A percentile compares a stretch with the other conserved stretches of the same genome.
Conservation (phyloP, 2,329 filamentous ascomycete genomes). For the Cordyceps militaris region DNA sequence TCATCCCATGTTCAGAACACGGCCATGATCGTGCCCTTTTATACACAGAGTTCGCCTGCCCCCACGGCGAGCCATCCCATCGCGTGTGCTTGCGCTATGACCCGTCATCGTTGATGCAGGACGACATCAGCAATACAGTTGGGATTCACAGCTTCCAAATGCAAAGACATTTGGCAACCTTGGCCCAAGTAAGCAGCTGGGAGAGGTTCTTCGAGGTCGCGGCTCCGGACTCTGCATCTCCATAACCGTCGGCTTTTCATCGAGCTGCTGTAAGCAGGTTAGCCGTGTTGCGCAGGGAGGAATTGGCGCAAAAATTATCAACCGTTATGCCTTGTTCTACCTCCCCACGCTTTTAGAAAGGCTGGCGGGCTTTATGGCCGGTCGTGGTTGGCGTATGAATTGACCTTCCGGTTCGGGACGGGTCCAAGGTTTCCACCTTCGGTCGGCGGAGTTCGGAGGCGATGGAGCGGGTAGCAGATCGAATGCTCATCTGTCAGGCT, state of each 20-base stretch:
- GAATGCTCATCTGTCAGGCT: no score
- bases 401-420: neutral
- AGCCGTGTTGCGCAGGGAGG: neutral
- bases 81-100: neutral
- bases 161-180: neutral
- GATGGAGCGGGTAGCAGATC: no score
- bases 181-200: neutral
- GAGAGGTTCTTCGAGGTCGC: neutral
- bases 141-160: neutral
- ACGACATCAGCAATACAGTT: neutral
- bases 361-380: neutral
- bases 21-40: neutral
- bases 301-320: neutral
- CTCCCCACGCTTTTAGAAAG: neutral
- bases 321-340: neutral
- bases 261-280: neutral
- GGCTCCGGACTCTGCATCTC: neutral
- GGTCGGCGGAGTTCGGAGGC: no score
- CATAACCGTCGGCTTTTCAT: neutral
- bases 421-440: no score
- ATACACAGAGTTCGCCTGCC: neutral
- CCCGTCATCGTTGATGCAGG: neutral
- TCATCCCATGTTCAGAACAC: neutral
- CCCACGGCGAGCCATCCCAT: neutral
- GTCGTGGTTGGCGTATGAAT: neutral